Percentiles rank a stretch among this genome's conserved stretches.
Evolutionary conservation across 805 yeast genomes (phyloP).

Genomic region (Nakazawaea ambrosiae): DNA sequence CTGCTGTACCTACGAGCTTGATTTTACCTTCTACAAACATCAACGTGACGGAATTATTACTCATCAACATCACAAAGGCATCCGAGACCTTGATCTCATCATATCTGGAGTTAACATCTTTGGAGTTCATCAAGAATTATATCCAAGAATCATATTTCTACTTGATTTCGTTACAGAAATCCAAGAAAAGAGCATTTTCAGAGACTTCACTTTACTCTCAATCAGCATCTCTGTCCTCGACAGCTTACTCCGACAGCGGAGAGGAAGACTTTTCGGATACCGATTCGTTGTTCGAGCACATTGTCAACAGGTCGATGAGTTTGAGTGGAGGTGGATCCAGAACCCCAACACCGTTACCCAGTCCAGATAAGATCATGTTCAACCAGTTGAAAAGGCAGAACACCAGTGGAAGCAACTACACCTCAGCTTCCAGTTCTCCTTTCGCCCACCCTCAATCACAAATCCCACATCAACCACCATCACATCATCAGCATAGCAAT

Average conservation of each 20-base stretch:
- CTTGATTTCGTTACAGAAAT: constrained; percentile 8
- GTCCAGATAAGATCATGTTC: constrained; percentile 6
- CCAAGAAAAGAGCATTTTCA: constrained; percentile 7
- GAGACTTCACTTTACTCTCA: constrained; percentile 1
- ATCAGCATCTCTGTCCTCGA: background rate
- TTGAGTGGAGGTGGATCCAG: constrained; percentile 2
- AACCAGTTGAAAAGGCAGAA: background rate
- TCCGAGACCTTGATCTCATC: constrained; percentile 2
- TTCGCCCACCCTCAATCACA: too few relatives aligned
- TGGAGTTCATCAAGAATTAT: constrained; percentile 5
- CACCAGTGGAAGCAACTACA: constrained; percentile 1
- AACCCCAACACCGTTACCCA: constrained; percentile 10
- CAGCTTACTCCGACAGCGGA: constrained; percentile 4
- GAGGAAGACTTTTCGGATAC: constrained; percentile 7
- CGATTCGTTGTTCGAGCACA: constrained; percentile 11
- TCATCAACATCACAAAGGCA: constrained; percentile 1
- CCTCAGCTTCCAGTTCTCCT: background rate
- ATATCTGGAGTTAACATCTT: constrained; percentile 1
- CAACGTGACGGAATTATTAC: constrained; percentile 5
- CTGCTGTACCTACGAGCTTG: background rate
- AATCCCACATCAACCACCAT: too few relatives aligned
- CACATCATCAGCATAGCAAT: too few relatives aligned
- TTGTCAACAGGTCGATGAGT: constrained; percentile 6
- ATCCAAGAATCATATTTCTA: constrained; percentile 6
- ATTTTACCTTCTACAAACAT: constrained; percentile 7